Evolutionary conservation across 805 yeast genomes (phyloP), one percentile per base, ranked within the genome.

Genomic region (Metschnikowia similis): DNA sequence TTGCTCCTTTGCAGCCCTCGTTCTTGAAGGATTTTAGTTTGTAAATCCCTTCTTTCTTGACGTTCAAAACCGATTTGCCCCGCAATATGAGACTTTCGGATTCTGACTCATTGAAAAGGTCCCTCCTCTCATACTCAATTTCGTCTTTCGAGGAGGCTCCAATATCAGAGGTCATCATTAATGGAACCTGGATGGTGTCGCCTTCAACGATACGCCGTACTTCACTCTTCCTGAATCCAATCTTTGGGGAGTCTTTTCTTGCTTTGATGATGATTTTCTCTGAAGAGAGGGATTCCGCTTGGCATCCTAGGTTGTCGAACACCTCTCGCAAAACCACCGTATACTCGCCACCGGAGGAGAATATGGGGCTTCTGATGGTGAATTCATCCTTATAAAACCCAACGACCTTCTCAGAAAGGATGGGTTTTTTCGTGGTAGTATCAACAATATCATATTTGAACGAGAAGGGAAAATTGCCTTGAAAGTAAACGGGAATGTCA

Each of bases 401-500:
- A 8, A 71, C 69, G 6, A 77, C 64, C 0, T 66, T 64, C 43
- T 68, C 75, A 1, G 65, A 54, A 2, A 51, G 45, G 8, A 61
- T 46, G 11, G 65, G 52, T 26, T 59, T 57, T 16, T 61, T 59
- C 2, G 64, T 54, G 11, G 49, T 43, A 6, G 69, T 66, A 47
- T 84, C 85, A 16, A 85, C 65, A 21, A 92, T 69, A 48, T 83
- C 87, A 66, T 90, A 91, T 21, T 72, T 74, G 48, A 94, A 72
- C 2, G 78, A 70, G 57, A 85, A 89, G 4, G 98, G 98, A 0
- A 86, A 80, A 55, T 83, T 83, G 11, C 99, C 99, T 44, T 79
- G 82, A 21, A 94, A 76, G 8, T 65, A 62, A 4, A 92, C 74
- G 0, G 85, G 83, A 4, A 87, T 66, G 2, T 49, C 44, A 0